A percentile compares a stretch with the other conserved stretches of the same genome.
Evolutionary conservation across 179 eudicot species (phyloP).

Genomic region (Drosera spatulata): DNA sequence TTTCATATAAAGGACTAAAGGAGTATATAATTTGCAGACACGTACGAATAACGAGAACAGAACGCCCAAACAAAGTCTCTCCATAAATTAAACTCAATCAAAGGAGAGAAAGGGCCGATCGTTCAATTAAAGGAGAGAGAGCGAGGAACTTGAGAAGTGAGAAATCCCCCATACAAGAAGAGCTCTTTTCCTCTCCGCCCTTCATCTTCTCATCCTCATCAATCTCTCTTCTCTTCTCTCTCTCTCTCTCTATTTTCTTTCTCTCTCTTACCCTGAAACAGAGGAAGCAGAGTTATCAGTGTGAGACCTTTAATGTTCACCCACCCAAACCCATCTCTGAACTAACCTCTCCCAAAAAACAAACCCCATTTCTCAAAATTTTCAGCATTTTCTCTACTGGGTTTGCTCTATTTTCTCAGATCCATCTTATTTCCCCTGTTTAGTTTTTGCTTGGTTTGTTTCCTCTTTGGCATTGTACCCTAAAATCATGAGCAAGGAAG

Average conservation of each 20-base stretch:
- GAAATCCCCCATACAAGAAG: no score
- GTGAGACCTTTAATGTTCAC: conserved; percentile 24
- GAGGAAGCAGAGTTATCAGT: conserved; percentile 20
- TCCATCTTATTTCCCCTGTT: neutral
- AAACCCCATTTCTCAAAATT: neutral
- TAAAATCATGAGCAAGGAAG: conserved; percentile 55
- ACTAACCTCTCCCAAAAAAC: neutral
- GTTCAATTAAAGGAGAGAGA: no score
- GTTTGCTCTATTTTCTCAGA: neutral
- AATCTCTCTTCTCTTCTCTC: neutral
- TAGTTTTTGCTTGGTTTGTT: conserved; percentile 2
- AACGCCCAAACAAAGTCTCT: no score
- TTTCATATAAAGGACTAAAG: no score
- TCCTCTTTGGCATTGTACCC: neutral
- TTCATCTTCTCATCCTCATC: neutral
- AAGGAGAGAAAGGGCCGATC: no score
- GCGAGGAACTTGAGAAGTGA: no score
- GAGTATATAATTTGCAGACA: no score
- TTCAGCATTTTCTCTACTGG: conserved; percentile 6
- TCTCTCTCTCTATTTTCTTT: conserved; percentile 6
- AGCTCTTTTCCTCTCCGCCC: neutral
- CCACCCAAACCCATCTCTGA: conserved; percentile 13
- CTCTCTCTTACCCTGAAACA: conserved; percentile 26
- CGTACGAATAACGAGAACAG: no score
- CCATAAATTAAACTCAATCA: no score